A percentile compares a stretch with the other conserved stretches of the same genome.
phyloP scores from a whole-genome alignment of 345 rosid species.

The Murraya koenigii region DNA sequence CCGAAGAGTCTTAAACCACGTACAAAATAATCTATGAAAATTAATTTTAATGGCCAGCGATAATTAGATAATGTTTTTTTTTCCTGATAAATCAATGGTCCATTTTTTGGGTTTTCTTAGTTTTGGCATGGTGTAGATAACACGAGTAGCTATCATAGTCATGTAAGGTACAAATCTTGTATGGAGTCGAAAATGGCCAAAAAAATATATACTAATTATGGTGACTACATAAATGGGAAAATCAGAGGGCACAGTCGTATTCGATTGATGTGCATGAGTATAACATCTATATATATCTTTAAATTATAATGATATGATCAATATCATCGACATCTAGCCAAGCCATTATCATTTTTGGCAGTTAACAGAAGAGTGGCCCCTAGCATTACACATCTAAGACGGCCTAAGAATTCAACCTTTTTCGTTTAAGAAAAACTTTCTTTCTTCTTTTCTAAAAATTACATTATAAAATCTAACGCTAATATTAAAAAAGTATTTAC shows the following conservation, averaged over 20 bases:
- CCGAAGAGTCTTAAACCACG: neutral
- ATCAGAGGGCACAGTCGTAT: neutral
- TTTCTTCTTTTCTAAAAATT: too few species aligned
- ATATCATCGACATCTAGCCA: too few species aligned
- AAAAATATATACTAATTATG: neutral
- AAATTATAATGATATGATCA: neutral
- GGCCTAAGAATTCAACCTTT: neutral
- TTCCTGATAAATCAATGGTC: neutral
- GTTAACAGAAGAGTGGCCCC: neutral
- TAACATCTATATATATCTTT: neutral
- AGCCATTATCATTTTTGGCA: neutral
- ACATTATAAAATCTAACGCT: too few species aligned
- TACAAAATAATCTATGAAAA: neutral
- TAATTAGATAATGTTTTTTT: neutral
- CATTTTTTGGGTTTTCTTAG: neutral
- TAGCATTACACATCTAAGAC: neutral
- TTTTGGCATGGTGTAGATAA: neutral
- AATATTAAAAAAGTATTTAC: too few species aligned
- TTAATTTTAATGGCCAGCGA: neutral
- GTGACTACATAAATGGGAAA: neutral
- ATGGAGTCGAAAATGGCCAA: neutral
- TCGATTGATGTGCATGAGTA: neutral
- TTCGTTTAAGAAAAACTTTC: too few species aligned
- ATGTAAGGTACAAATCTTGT: neutral
- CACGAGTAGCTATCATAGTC: neutral